Evolutionary conservation across 1,284 basidiomycete genomes (phyloP).

Genomic region (Volvariella volvacea): DNA sequence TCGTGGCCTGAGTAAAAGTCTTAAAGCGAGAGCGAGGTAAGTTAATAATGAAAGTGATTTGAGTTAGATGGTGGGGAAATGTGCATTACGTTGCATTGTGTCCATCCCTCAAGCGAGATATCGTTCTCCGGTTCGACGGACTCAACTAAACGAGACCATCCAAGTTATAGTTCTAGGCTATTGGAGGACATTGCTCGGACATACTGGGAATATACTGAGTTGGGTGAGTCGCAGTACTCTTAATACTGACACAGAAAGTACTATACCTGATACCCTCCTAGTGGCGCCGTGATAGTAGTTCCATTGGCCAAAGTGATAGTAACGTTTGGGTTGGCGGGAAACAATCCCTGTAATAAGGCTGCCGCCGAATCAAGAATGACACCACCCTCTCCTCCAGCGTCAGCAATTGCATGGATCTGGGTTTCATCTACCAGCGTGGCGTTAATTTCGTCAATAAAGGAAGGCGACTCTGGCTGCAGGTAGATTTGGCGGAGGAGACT

Average conservation of each 20-base stretch:
- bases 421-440: constrained; percentile 43
- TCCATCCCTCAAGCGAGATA: constrained; percentile 35
- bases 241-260: constrained; percentile 11
- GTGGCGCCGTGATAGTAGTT: constrained; percentile 57
- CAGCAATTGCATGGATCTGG: constrained; percentile 56
- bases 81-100: constrained; percentile 22
- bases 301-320: constrained; percentile 66
- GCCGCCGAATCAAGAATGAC: constrained; percentile 65
- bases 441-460: constrained; percentile 54
- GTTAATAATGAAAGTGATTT: not conserved
- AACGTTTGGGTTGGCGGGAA: constrained; percentile 48
- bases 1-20: constrained; percentile 47
- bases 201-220: constrained; percentile 53
- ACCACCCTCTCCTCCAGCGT: constrained; percentile 71
- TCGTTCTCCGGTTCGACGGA: constrained; percentile 40
- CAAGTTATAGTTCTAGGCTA: not conserved
- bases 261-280: constrained; percentile 63
- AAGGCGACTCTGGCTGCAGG: constrained; percentile 47
- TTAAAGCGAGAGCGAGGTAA: constrained; percentile 14
- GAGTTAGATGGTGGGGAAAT: constrained; percentile 1
- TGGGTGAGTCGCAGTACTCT: not conserved
- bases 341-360: constrained; percentile 70
- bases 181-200: constrained; percentile 15
- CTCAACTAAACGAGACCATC: constrained; percentile 40
- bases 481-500: constrained; percentile 56